A percentile compares a stretch with the other conserved stretches of the same genome.
phyloP scores from a whole-genome alignment of 129 eudicot genomes.

The Flaveria bidentis region DNA sequence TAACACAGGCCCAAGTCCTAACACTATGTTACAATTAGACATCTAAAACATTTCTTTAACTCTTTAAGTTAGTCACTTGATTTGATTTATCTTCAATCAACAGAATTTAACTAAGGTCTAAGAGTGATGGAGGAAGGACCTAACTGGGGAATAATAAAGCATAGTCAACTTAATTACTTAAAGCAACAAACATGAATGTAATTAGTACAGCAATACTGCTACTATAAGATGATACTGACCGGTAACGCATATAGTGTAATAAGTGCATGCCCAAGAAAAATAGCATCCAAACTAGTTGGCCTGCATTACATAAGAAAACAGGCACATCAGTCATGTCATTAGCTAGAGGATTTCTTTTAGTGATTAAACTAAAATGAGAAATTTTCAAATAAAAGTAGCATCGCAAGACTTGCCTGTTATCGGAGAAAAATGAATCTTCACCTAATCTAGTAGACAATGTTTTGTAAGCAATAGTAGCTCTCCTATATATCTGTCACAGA shows the following conservation, averaged over 20 bases:
- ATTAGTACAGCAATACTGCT: not conserved
- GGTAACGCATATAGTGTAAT: slow-evolving; percentile 82
- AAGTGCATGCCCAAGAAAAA: slow-evolving; percentile 83
- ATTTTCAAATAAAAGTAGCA: slow-evolving; percentile 10
- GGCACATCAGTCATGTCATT: slow-evolving; percentile 4
- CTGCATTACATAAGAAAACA: slow-evolving; percentile 45
- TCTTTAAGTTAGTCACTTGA: not conserved
- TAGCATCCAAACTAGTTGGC: slow-evolving; percentile 97
- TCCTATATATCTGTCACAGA: slow-evolving; percentile 71
- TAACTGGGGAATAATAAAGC: not conserved
- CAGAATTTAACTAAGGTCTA: slow-evolving; percentile 6
- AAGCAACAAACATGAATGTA: slow-evolving; percentile 8
- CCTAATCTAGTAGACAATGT: slow-evolving; percentile 84
- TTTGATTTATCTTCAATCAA: not conserved
- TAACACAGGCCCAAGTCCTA: not conserved
- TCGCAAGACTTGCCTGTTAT: slow-evolving; percentile 51
- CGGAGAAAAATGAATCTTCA: slow-evolving; percentile 65
- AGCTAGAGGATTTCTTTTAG: slow-evolving; percentile 3
- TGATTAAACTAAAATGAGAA: slow-evolving; percentile 13
- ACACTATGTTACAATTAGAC: not conserved
- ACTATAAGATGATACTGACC: slow-evolving; percentile 54
- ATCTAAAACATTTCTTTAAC: not conserved
- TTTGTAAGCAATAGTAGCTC: slow-evolving; percentile 61
- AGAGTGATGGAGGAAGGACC: not conserved
- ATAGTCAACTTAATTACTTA: not conserved